Percentiles rank a stretch among this genome's conserved stretches.
These are phyloP conservation scores for Candida sakaeoensis DNA, from an alignment of 805 yeast species.

Conservation along the genomic window DNA sequence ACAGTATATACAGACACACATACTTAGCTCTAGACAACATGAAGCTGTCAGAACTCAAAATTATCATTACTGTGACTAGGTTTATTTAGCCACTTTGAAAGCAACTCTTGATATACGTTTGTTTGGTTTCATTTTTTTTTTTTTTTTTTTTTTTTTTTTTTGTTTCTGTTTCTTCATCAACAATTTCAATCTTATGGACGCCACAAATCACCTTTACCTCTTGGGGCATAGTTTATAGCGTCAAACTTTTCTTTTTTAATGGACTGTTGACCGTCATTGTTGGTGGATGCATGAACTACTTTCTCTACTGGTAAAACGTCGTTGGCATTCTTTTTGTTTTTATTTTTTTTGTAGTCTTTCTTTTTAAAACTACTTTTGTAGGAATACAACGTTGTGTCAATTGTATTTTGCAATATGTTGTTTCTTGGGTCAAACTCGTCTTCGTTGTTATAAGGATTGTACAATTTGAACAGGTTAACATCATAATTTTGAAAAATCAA, in stretches of 20 bases:
- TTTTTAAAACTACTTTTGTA: slow-evolving; percentile 12
- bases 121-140: neutral
- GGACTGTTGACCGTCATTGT: neutral
- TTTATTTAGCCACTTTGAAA: too few relatives aligned
- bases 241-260: slow-evolving; percentile 42
- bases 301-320: slow-evolving; percentile 10
- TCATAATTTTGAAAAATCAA: slow-evolving; percentile 35
- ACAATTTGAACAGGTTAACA: slow-evolving; percentile 22
- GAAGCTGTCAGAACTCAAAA: neutral
- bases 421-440: slow-evolving; percentile 17
- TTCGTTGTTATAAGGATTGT: slow-evolving; percentile 24
- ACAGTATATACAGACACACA: neutral
- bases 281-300: slow-evolving; percentile 7
- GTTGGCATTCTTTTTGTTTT: slow-evolving; percentile 3
- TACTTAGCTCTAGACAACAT: too few relatives aligned
- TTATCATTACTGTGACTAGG: too few relatives aligned
- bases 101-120: too few relatives aligned
- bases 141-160: too few relatives aligned
- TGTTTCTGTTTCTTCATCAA: neutral
- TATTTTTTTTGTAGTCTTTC: neutral
- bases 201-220: slow-evolving; percentile 63
- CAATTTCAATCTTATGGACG: slow-evolving; percentile 27
- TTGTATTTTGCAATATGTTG: slow-evolving; percentile 27
- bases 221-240: slow-evolving; percentile 52
- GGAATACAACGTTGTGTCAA: slow-evolving; percentile 30